Base-by-base conservation (phyloP, 345 rosid genomes). In the Populus tremula region DNA sequence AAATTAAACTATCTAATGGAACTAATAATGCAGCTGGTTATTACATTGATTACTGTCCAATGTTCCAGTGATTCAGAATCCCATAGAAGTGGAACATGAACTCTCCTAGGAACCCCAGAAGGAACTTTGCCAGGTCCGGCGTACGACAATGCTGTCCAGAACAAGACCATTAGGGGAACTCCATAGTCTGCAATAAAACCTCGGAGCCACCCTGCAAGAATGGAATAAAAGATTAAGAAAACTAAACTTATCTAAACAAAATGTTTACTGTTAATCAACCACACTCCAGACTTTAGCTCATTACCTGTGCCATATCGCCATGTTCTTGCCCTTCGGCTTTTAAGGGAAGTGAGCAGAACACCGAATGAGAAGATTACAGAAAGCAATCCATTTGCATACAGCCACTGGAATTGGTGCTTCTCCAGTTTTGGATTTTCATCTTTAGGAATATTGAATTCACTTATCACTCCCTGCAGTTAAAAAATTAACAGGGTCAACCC, bases 11-110 rank as follows among this genome's bases (percentile, higher is more conserved):
- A 2, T 21, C 59, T 2, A 29, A 10, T 31, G 53, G 17, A 67
- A 41, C 53, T 20, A 47, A 17, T 21, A 76, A 33, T 62, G 9
- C 56, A 36, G 43, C 23, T 36, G 16, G 73, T 29, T 12, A 33
- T 7, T 87, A 91, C 98, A 89, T 83, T 85, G 45, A 91, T 66
- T 39, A 92, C 94, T n/a, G 96, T 91, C 98, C 98, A 94, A 66
- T 94, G 98, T 23, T 87, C 35, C 61, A 88, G 59, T 20, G 98
- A 88, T 59, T 80, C 83, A 66, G 92, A 73, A 64, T 94, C 94
- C 97, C 94, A 94, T n/a, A 89, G 92, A 78, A 92, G 93, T 71
- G 98, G 97, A 82, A 88, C 79, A 62, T 81, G 77, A 39, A 94
- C 83, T 83, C 94, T 91, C 43, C 96, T 82, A 16, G 98, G 98